phyloP scores from a whole-genome alignment of 2,329 filamentous ascomycete genomes.

The Fusarium sp. region DNA sequence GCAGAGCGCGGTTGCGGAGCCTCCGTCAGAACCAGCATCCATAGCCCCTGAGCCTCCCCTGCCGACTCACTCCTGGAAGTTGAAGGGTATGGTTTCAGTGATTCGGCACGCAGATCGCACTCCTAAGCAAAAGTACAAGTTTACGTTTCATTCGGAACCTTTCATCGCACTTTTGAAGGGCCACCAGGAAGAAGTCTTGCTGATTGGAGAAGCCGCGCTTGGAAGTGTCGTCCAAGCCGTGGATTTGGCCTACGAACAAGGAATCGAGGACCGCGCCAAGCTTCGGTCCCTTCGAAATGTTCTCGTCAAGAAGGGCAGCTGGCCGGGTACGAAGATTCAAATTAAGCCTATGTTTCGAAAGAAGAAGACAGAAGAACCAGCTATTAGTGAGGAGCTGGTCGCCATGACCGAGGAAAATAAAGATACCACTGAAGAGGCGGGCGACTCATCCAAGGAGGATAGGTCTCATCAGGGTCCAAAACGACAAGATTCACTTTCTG shows the following conservation, averaged over 20 bases:
- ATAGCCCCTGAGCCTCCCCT: conserved; percentile 70
- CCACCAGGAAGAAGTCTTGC: conserved; percentile 93
- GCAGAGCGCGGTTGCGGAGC: conserved; percentile 50
- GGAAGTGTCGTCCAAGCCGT: conserved; percentile 91
- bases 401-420: conserved; percentile 47
- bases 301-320: conserved; percentile 89
- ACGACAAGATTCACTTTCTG: conserved; percentile 86
- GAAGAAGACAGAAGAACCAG: conserved; percentile 74
- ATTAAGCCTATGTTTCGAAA: conserved; percentile 99
- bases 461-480: conserved; percentile 57
- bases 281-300: conserved; percentile 88
- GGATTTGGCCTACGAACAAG: conserved; percentile 79
- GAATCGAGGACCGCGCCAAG: conserved; percentile 86
- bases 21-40: conserved; percentile 47
- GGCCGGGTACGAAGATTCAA: conserved; percentile 97
- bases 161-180: conserved; percentile 96
- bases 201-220: conserved; percentile 91
- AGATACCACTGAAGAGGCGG: conserved; percentile 36
- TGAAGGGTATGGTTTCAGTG: conserved; percentile 97
- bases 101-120: conserved; percentile 97
- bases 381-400: conserved; percentile 52
- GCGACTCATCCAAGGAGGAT: conserved; percentile 39
- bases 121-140: conserved; percentile 99
- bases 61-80: conserved; percentile 95
- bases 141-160: conserved; percentile 96